phyloP scores from a whole-genome alignment of 352 stramenopile genomes.

The Phytophthora kernoviae region DNA sequence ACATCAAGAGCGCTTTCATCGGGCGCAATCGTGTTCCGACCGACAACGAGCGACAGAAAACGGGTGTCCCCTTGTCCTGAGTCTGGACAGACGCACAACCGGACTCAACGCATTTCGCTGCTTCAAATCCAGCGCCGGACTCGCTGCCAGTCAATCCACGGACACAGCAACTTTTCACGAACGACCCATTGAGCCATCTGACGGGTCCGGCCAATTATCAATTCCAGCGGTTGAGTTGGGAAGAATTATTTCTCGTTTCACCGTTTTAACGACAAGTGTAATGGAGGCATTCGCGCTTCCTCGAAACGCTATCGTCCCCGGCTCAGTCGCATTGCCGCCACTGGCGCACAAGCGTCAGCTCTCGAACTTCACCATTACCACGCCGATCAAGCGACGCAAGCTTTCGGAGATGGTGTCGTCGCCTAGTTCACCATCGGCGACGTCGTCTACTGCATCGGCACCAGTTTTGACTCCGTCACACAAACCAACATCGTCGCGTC shows the following conservation, averaged over 20 bases:
- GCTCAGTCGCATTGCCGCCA: slow-evolving; percentile 13
- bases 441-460: slow-evolving; percentile 12
- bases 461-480: slow-evolving; percentile 17
- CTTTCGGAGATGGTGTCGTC: slow-evolving; percentile 26
- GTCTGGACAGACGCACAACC: slow-evolving; percentile 34
- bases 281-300: slow-evolving; percentile 31
- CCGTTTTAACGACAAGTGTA: slow-evolving; percentile 22
- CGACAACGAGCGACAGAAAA: slow-evolving; percentile 30
- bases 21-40: background rate
- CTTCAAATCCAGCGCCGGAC: slow-evolving; percentile 34
- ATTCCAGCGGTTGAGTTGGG: slow-evolving; percentile 15
- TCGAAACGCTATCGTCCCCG: slow-evolving; percentile 1
- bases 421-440: slow-evolving; percentile 14
- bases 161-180: slow-evolving; percentile 7
- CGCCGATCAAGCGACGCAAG: slow-evolving; percentile 32
- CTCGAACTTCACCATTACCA: background rate
- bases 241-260: slow-evolving; percentile 32
- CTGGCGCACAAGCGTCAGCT: slow-evolving; percentile 25
- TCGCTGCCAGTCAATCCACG: slow-evolving; percentile 26
- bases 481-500: slow-evolving; percentile 34
- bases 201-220: slow-evolving; percentile 11
- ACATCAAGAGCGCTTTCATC: slow-evolving; percentile 1
- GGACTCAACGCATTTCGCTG: slow-evolving; percentile 38
- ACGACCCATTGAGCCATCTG: slow-evolving; percentile 25
- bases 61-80: slow-evolving; percentile 31